phyloP scores from a whole-genome alignment of 2,329 filamentous ascomycete species.

The Epichloe hybrida region DNA sequence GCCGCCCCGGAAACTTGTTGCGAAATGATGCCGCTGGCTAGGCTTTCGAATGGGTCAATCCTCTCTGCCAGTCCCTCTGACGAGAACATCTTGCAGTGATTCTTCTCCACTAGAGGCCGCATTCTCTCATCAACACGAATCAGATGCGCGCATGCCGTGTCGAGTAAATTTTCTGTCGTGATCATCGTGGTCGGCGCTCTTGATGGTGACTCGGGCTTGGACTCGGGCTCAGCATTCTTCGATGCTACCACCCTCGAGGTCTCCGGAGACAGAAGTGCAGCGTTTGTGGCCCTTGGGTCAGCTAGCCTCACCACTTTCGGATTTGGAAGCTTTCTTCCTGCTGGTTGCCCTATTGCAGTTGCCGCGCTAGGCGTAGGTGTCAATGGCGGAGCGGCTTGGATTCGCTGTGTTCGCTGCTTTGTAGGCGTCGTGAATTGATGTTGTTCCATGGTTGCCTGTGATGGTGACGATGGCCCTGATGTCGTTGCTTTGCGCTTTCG shows the following conservation, averaged over 20 bases:
- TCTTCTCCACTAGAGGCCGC: conserved; percentile 54
- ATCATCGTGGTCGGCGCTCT: conserved; percentile 24
- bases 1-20: conserved; percentile 94
- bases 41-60: conserved; percentile 75
- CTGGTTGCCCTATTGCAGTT: conserved; percentile 23
- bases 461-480: conserved; percentile 3
- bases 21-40: conserved; percentile 81
- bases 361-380: conserved; percentile 35
- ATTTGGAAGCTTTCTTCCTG: conserved; percentile 25
- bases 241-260: conserved; percentile 48
- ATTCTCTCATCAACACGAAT: conserved; percentile 60
- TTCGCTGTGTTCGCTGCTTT: conserved; percentile 17
- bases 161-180: conserved; percentile 60
- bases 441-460: conserved; percentile 10
- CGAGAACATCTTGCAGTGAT: conserved; percentile 69
- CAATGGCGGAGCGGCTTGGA: conserved; percentile 19
- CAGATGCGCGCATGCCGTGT: conserved; percentile 63
- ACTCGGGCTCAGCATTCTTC: conserved; percentile 24
- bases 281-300: conserved; percentile 52
- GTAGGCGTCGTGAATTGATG: conserved; percentile 16
- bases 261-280: conserved; percentile 56
- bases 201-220: conserved; percentile 30
- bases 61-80: conserved; percentile 69
- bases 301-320: conserved; percentile 41
- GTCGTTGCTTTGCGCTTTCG: conserved; percentile 22